A percentile compares a stretch with the other conserved stretches of the same genome.
These are phyloP conservation scores for Hypomontagnella monticulosa DNA, from an alignment of 495 filamentous ascomycete genomes.

Conservation along the genomic window DNA sequence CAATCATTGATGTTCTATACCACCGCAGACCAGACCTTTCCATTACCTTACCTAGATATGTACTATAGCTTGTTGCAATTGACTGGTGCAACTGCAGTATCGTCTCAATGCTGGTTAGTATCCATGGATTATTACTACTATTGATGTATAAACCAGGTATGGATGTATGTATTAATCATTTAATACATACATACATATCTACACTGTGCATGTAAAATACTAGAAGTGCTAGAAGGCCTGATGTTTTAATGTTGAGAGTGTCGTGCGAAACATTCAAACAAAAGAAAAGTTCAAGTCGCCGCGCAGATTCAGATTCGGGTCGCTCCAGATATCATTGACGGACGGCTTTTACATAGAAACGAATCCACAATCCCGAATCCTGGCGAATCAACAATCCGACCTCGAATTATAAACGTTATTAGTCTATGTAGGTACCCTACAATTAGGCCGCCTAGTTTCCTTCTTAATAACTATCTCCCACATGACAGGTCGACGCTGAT, in stretches of 20 bases:
- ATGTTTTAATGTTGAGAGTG: too few relatives aligned
- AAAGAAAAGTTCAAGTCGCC: constrained; percentile 20
- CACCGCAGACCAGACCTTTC: neutral
- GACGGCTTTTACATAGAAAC: neutral
- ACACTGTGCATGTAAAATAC: too few relatives aligned
- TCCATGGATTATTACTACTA: too few relatives aligned
- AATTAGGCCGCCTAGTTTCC: constrained; percentile 17
- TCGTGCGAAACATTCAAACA: too few relatives aligned
- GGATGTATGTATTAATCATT: too few relatives aligned
- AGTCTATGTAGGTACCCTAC: constrained; percentile 40
- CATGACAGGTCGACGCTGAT: constrained; percentile 9
- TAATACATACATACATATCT: too few relatives aligned
- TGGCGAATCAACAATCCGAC: constrained; percentile 24
- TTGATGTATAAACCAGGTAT: neutral
- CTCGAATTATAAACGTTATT: constrained; percentile 14
- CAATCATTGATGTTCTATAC: too few relatives aligned
- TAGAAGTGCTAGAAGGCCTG: too few relatives aligned
- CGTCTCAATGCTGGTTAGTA: too few relatives aligned
- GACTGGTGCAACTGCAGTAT: too few relatives aligned
- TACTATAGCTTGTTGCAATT: constrained; percentile 13
- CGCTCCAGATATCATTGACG: neutral
- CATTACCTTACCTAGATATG: too few relatives aligned
- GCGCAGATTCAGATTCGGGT: constrained; percentile 24
- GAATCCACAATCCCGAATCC: constrained; percentile 2
- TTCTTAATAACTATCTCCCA: constrained; percentile 14